A percentile compares a stretch with the other conserved stretches of the same genome.
Evolutionary conservation across 108 stramenopile genomes (phyloP).

Genomic region (Asterionellopsis glacialis): DNA sequence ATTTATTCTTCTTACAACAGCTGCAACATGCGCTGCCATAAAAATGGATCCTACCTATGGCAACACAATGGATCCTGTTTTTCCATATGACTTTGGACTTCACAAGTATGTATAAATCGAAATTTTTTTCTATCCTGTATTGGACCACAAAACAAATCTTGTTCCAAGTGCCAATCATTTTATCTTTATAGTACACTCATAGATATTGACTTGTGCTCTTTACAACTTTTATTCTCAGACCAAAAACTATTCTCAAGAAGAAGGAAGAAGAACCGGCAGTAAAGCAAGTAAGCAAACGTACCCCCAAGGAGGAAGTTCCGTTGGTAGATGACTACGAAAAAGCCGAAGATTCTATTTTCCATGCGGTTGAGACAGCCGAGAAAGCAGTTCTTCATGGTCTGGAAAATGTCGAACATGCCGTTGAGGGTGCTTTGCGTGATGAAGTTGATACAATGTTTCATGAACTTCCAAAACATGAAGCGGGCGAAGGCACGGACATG

Average conservation of each 20-base stretch:
- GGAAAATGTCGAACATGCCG: constrained; percentile 7
- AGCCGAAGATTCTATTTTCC: constrained; percentile 1
- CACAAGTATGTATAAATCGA: too few relatives aligned
- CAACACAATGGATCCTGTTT: too few relatives aligned
- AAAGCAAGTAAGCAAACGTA: background rate
- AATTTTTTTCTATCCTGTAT: too few relatives aligned
- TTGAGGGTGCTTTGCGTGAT: constrained; percentile 2
- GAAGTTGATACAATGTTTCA: constrained; percentile 6
- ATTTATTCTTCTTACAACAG: too few relatives aligned
- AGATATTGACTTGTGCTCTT: background rate
- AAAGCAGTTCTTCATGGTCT: background rate
- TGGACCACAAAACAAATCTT: too few relatives aligned
- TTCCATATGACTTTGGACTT: too few relatives aligned
- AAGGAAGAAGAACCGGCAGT: background rate
- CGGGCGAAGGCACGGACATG: too few relatives aligned
- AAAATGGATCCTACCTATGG: too few relatives aligned
- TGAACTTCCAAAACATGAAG: background rate
- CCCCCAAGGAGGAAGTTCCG: background rate
- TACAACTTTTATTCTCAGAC: background rate
- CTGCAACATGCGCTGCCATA: too few relatives aligned
- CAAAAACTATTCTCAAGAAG: background rate
- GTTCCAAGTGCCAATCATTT: too few relatives aligned
- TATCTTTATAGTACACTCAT: too few relatives aligned
- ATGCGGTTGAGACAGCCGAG: constrained; percentile 5
- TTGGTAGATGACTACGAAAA: constrained; percentile 3